Conservation (phyloP, 306 rosid species). For the Lathyrus tuberosus region DNA sequence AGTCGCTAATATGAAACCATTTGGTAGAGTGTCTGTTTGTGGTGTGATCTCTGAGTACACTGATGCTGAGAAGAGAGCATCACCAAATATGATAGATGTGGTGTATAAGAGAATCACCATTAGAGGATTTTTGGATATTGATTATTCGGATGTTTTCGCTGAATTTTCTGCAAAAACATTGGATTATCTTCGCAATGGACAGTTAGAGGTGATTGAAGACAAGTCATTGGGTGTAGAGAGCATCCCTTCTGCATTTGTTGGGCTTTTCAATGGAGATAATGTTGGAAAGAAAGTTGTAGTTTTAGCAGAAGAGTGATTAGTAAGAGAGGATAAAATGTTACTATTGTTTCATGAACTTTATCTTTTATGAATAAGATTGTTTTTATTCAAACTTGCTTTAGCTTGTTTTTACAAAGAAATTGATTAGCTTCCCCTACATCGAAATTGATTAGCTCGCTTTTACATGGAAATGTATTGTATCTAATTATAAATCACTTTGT, state of each 20-base stretch:
- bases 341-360: too few species aligned
- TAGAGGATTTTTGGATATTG: conserved; percentile 60
- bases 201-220: conserved; percentile 58
- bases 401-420: too few species aligned
- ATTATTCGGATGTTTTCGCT: conserved; percentile 40
- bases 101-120: conserved; percentile 68
- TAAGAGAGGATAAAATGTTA: too few species aligned
- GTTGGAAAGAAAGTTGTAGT: conserved; percentile 67
- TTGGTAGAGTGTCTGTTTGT: conserved; percentile 73
- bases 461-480: too few species aligned
- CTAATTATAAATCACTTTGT: too few species aligned
- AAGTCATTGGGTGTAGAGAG: conserved; percentile 57
- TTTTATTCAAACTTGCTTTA: too few species aligned
- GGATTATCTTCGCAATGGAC: conserved; percentile 50
- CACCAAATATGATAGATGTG: conserved; percentile 57
- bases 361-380: too few species aligned
- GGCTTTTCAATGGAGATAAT: conserved; percentile 64
- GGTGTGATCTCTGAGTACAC: conserved; percentile 74
- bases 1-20: conserved; percentile 57
- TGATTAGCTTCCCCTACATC: too few species aligned
- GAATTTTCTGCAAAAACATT: conserved; percentile 36
- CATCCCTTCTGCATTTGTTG: conserved; percentile 68
- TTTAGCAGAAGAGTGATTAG: conserved; percentile 41
- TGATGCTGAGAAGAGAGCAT: conserved; percentile 44
- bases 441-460: too few species aligned